phyloP scores from a whole-genome alignment of 257 asterid genomes.

The Echium plantagineum region DNA sequence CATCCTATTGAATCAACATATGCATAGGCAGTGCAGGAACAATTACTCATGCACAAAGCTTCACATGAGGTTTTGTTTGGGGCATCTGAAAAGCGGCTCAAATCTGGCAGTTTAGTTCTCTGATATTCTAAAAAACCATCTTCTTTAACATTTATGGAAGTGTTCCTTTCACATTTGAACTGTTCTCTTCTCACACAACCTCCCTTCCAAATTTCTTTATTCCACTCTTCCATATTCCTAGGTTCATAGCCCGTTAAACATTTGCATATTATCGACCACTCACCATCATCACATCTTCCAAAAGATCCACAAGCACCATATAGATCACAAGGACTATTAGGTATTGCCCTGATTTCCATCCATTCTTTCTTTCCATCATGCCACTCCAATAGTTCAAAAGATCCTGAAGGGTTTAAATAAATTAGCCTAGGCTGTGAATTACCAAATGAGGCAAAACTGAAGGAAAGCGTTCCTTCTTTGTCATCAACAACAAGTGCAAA shows the following conservation, averaged over 20 bases:
- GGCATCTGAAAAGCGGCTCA: not conserved
- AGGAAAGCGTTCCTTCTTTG: not conserved
- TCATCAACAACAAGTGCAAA: not conserved
- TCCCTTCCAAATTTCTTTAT: conserved; percentile 11
- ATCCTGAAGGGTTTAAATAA: not conserved
- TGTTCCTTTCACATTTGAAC: conserved; percentile 8
- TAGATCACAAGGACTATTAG: conserved; percentile 23
- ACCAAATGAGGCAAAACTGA: conserved; percentile 1
- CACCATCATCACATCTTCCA: conserved; percentile 22
- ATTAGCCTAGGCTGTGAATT: not conserved
- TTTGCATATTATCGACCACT: conserved; percentile 16
- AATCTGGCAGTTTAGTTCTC: conserved; percentile 19
- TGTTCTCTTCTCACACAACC: conserved; percentile 16
- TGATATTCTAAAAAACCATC: conserved; percentile 16
- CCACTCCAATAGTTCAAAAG: conserved; percentile 8
- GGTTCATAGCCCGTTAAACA: conserved; percentile 30
- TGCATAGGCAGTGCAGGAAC: conserved; percentile 18
- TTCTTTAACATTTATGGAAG: conserved; percentile 4
- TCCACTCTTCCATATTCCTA: conserved; percentile 13
- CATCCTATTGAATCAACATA: conserved; percentile 21
- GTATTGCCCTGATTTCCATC: conserved; percentile 5
- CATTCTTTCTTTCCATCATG: conserved; percentile 20
- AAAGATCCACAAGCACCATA: conserved; percentile 32
- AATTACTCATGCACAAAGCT: conserved; percentile 13
- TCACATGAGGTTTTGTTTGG: conserved; percentile 9